Evolutionary conservation across 2,329 filamentous ascomycete species (phyloP), one percentile per base, ranked within the genome.

Genomic region (Nigrospora sphaerica): DNA sequence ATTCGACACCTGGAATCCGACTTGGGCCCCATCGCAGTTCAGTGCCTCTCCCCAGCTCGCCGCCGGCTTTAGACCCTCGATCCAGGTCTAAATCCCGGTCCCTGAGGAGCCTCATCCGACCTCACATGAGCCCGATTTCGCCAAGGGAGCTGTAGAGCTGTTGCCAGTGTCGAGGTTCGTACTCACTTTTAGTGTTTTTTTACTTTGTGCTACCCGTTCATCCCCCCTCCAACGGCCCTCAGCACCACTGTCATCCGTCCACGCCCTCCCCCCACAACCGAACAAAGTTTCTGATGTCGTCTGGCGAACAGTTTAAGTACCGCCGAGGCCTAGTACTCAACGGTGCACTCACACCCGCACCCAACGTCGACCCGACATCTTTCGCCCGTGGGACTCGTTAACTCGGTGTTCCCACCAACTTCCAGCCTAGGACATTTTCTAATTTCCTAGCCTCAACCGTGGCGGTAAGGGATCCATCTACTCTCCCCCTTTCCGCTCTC

Each of bases 311-410:
- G 68, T 63, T 68, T 65, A 63, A 63, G 68, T 70, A 64, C 67
- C 69, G 64, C 57, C 54, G 60, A 62, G 56, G 60, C 61, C 53
- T 57, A 62, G 63, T 60, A 54, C 58, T 58, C 58, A 17, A 53
- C 66, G 67, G 65, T 62, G 65, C 67, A 62, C 63, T 66, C 63
- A 65, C 68, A 68, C 65, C 70, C 65, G 62, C 61, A 56, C 63
- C 69, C 57, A 56, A 54, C 55, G 62, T 61, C 56, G 63, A 69
- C 65, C 23, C 7, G 23, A 28, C 63, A 63, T 46, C 57, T 67
- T 68, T 62, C 61, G 64, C 62, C 60, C 61, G 73, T 77, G 73
- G 78, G 77, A 81, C 75, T 79, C 77, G 76, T 81, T 81, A 75
- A 69, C 75, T 81, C 78, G 77, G 78, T 74, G 70, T 73, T 80